Evolutionary conservation across 345 rosid species (phyloP), one percentile per base, ranked within the genome.

Genomic region (Eucalyptus victrix): DNA sequence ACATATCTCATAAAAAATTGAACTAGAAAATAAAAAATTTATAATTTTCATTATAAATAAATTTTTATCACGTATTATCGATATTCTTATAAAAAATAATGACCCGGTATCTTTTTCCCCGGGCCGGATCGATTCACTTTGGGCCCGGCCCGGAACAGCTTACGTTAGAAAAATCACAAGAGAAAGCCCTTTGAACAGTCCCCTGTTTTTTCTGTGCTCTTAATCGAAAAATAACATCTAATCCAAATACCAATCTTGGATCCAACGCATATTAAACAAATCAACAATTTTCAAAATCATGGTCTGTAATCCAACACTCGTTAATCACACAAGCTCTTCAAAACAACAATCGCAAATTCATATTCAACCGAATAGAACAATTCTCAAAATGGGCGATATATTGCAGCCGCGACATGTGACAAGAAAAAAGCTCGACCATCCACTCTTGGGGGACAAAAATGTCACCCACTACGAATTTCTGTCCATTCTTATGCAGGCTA

Each of bases 331-430:
- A 30, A 62, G 69, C 69, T 62, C 34, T 62, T 62, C 69, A 13
- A 62, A 62, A 62, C 18, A 62, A 62, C 34, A 13, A 62, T 30
- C 0, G 0, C 69, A 30, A 62, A 4, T 4, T 62, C 34, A 30
- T 28, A 62, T 6, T 30, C 69, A 30, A 62, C 69, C 34, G 1
- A 4, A 6, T 30, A 6, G 9, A 62, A 62, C 69, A 62, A 62
- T 62, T 30, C 34, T 62, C 34, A 62, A 62, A 3, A 62, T 0
- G 0, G 18, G 69, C 7, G 0, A 30, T 62, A 6, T 30, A 30
- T 6, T 30, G 8, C 9, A 0, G 18, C 34, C 9, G 4, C 15
- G 1, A 26, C 65, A 11, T 0, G 1, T 9, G 6, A 58, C 7
- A 11, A 58, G 13, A 58, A 58, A 56, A 26, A 11, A 11, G 65